Conservation (phyloP, 2,329 filamentous ascomycete species). For the Paracorniculantispora psalliotae region DNA sequence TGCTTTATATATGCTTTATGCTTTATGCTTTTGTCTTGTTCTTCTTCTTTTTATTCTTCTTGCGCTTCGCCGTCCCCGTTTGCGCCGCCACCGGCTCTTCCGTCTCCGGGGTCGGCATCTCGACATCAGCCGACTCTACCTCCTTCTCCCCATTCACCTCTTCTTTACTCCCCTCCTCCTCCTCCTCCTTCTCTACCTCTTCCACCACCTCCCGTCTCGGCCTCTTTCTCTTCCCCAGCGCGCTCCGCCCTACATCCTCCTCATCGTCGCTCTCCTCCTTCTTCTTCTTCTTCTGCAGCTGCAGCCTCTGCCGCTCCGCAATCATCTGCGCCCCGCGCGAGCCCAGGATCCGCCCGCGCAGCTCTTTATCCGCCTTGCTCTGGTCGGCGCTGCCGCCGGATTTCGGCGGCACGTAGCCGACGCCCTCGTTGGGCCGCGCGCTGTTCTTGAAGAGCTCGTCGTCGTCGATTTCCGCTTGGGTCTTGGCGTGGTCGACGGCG, state of each 20-base stretch:
- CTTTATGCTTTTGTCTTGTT: conserved; percentile 14
- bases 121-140: background rate
- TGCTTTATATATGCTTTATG: background rate
- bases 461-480: conserved; percentile 20
- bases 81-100: background rate
- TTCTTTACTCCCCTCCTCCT: background rate
- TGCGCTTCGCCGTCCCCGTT: conserved; percentile 15
- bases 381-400: conserved; percentile 20
- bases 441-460: conserved; percentile 22
- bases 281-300: conserved; percentile 22
- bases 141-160: background rate
- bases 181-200: background rate
- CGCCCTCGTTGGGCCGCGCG: conserved; percentile 32
- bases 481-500: conserved; percentile 6
- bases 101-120: background rate
- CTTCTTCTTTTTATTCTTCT: conserved; percentile 17
- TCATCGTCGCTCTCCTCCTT: conserved; percentile 29
- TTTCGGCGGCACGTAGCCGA: conserved; percentile 31
- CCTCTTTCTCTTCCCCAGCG: conserved; percentile 34
- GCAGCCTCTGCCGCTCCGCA: conserved; percentile 13
- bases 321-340: conserved; percentile 14
- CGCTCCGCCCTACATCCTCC: conserved; percentile 31
- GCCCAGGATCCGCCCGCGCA: conserved; percentile 29
- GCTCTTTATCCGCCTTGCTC: conserved; percentile 24
- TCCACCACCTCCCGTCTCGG: conserved; percentile 17